These are phyloP conservation scores for Microbotryum violaceum DNA, from an alignment of 1,284 basidiomycete genomes.

Conservation along the genomic window DNA sequence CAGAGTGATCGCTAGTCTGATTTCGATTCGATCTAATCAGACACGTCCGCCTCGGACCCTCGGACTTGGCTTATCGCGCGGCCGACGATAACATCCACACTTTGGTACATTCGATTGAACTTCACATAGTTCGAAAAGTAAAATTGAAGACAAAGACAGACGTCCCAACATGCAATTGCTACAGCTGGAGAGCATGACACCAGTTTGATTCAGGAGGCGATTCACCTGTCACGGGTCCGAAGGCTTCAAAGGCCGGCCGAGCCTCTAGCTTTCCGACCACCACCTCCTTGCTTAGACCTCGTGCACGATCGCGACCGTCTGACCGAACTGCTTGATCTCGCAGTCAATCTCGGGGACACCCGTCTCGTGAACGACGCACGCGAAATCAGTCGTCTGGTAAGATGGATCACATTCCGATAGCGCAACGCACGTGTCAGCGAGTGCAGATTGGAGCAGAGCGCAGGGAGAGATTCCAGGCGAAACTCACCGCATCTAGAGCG, in stretches of 20 bases:
- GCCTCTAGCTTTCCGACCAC: not conserved
- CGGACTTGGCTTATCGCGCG: no score
- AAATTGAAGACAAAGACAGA: not conserved
- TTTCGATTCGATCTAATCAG: no score
- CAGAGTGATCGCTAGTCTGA: no score
- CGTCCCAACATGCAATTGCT: no score
- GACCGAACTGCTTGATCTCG: conserved; percentile 58
- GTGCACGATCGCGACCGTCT: conserved; percentile 31
- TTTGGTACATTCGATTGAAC: no score
- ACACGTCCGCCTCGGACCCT: no score
- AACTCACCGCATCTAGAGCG: conserved; percentile 31
- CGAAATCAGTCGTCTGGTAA: conserved; percentile 33
- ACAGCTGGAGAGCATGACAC: not conserved
- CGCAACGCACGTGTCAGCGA: not conserved
- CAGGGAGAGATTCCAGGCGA: not conserved
- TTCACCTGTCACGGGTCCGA: not conserved
- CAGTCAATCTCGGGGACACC: conserved; percentile 53
- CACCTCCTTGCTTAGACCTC: conserved; percentile 9
- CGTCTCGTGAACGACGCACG: conserved; percentile 37
- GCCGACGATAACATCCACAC: no score
- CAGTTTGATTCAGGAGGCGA: not conserved
- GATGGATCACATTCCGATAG: not conserved
- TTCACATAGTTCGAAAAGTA: not conserved
- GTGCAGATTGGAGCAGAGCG: not conserved
- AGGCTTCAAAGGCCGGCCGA: not conserved